A percentile compares a stretch with the other conserved stretches of the same genome.
Conservation (phyloP, 1,284 basidiomycete species). For the Irpex sp. region DNA sequence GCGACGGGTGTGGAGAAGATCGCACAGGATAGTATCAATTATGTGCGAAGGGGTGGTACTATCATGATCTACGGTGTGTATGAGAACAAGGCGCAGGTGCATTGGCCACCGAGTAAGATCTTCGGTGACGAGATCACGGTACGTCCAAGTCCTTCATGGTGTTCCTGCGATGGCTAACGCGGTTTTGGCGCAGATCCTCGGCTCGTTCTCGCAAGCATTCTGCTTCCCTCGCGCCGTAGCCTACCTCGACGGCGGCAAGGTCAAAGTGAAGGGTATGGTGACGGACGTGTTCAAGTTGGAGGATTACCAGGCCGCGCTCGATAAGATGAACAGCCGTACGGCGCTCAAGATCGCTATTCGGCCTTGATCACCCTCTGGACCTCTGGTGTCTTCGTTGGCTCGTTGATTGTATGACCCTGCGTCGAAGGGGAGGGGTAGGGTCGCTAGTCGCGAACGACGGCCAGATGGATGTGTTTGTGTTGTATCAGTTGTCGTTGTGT, state of each 20-base stretch:
- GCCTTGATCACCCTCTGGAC: conserved; percentile 17
- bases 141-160: background rate
- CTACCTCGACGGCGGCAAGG: conserved; percentile 59
- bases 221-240: conserved; percentile 63
- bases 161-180: background rate
- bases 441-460: background rate
- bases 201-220: conserved; percentile 57
- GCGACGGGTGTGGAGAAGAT: conserved; percentile 46
- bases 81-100: conserved; percentile 47
- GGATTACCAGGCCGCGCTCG: conserved; percentile 56
- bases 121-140: conserved; percentile 28
- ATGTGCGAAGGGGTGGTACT: conserved; percentile 52
- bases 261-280: conserved; percentile 32
- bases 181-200: too few species aligned
- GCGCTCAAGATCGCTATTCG: conserved; percentile 39
- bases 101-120: conserved; percentile 59
- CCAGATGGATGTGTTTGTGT: too few species aligned
- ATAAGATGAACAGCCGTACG: conserved; percentile 50
- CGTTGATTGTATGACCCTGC: background rate
- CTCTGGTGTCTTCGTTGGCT: background rate
- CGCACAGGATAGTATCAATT: conserved; percentile 56
- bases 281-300: conserved; percentile 52
- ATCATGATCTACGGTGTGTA: conserved; percentile 59
- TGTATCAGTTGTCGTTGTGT: too few species aligned
- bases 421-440: background rate